A percentile compares a stretch with the other conserved stretches of the same genome.
These are phyloP conservation scores for Alternaria novae-zelandiae DNA, from an alignment of 2,329 filamentous ascomycete species.

Conservation along the genomic window DNA sequence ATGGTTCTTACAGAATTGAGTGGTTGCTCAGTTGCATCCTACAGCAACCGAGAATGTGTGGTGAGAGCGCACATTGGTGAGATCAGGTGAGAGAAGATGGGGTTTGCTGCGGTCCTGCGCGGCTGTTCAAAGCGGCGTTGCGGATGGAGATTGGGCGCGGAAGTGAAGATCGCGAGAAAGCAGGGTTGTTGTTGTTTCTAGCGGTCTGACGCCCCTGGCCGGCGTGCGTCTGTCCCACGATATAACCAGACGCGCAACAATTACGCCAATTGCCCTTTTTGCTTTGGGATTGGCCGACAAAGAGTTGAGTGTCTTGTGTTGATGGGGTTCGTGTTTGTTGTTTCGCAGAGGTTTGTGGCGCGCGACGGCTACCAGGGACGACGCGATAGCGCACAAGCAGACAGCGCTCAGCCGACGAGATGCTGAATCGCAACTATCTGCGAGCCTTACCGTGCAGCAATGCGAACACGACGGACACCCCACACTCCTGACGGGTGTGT, in stretches of 20 bases:
- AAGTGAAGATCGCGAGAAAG: neutral
- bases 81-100: neutral
- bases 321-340: constrained; percentile 1
- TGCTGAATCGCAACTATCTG: neutral
- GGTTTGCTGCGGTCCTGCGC: neutral
- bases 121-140: neutral
- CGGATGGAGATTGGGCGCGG: neutral
- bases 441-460: neutral
- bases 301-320: neutral
- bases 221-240: neutral
- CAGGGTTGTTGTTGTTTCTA: constrained; percentile 1
- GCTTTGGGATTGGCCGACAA: neutral
- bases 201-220: neutral
- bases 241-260: neutral
- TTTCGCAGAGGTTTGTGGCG: constrained; percentile 4
- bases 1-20: constrained; percentile 3
- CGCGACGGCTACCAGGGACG: neutral
- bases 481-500: neutral
- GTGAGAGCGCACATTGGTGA: constrained; percentile 1
- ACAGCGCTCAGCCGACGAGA: neutral
- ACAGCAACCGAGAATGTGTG: constrained; percentile 7
- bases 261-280: neutral
- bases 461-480: neutral
- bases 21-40: constrained; percentile 15
- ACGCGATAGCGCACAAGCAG: constrained; percentile 1